Conservation (phyloP, 257 asterid species). For the Salvia rosmarinus region DNA sequence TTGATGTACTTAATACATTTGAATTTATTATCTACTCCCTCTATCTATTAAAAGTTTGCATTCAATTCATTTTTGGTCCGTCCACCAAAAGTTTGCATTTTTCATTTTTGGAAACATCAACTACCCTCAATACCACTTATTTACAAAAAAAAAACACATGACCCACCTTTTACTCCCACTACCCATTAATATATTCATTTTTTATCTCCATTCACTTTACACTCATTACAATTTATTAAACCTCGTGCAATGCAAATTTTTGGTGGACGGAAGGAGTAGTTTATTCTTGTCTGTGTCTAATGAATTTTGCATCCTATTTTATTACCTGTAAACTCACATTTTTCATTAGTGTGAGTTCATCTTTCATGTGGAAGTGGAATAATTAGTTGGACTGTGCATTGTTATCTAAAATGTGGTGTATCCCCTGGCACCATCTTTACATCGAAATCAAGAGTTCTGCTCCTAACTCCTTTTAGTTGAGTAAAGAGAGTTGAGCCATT, state of each 20-base stretch:
- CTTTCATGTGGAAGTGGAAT: not conserved
- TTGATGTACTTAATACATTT: not conserved
- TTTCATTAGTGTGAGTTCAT: not conserved
- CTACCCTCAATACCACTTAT: no score
- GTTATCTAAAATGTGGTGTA: not conserved
- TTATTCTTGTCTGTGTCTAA: slow-evolving; percentile 4
- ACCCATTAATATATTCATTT: no score
- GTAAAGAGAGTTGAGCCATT: not conserved
- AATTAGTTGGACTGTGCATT: slow-evolving; percentile 1
- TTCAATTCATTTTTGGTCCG: no score
- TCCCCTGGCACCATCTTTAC: not conserved
- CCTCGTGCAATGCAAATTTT: no score
- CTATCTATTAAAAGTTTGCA: no score
- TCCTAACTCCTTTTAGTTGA: not conserved
- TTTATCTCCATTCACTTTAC: no score
- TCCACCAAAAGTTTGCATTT: no score
- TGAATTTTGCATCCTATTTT: not conserved
- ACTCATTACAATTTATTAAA: no score
- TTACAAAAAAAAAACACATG: no score
- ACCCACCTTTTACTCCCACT: no score
- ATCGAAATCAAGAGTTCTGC: not conserved
- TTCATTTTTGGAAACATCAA: no score
- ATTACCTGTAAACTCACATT: slow-evolving; percentile 6
- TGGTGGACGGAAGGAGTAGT: no score
- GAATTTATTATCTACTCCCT: not conserved